phyloP scores from a whole-genome alignment of 2,329 filamentous ascomycete species.

The Coniella vitis region DNA sequence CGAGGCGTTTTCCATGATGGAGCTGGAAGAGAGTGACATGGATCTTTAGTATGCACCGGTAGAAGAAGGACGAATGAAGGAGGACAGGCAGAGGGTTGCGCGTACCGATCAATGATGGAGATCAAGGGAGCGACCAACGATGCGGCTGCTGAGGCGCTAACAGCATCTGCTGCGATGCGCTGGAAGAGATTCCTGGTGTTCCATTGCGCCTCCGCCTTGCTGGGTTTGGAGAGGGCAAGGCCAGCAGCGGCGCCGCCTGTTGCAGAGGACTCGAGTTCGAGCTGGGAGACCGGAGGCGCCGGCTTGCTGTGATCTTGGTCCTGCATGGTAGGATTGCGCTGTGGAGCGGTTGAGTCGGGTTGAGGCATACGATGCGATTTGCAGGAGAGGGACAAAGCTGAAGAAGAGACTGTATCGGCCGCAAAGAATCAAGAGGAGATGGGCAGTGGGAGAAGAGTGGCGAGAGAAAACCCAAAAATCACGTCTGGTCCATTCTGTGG shows the following conservation, averaged over 20 bases:
- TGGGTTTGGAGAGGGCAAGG: slow-evolving; percentile 3
- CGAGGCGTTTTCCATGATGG: slow-evolving; percentile 77
- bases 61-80: background rate
- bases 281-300: slow-evolving; percentile 6
- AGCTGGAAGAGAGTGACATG: slow-evolving; percentile 34
- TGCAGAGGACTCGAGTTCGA: slow-evolving; percentile 5
- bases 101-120: slow-evolving; percentile 78
- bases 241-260: background rate
- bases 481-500: slow-evolving; percentile 12
- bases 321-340: slow-evolving; percentile 1
- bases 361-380: background rate
- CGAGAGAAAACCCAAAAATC: background rate
- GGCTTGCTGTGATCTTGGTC: slow-evolving; percentile 10
- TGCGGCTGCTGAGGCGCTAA: slow-evolving; percentile 65
- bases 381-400: background rate
- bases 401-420: background rate
- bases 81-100: background rate
- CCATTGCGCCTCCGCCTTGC: slow-evolving; percentile 39
- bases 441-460: background rate
- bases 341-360: background rate
- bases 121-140: slow-evolving; percentile 76
- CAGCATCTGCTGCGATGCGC: slow-evolving; percentile 60
- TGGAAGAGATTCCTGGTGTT: slow-evolving; percentile 68
- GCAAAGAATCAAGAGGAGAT: background rate
- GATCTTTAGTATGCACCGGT: background rate